Base-by-base conservation (phyloP, 768 basidiomycete species). In the Tylopilus intermedius region DNA sequence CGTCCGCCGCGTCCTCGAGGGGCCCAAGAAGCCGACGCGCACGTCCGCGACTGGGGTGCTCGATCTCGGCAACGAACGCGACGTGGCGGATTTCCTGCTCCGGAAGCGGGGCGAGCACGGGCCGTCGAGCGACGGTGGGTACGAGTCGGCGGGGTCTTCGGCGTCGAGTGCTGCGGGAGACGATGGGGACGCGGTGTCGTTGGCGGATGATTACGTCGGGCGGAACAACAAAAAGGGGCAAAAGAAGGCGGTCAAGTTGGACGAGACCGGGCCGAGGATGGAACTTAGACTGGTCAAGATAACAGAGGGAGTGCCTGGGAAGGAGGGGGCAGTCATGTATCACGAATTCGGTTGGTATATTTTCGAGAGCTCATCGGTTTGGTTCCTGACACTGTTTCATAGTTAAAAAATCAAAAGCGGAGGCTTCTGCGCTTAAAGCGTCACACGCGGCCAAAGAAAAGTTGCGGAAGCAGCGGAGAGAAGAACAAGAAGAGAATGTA, bases 231-330 rank as follows among this genome's bases (percentile, higher is more conserved):
- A 84, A 67, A 90, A 86, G 67, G 95, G 93, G 0, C 86, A 89
- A 65, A 84, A 87, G 72, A 82, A 91, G 59, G 95, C 96, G 5
- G 91, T 99, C 10, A 79, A 85, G 59, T 74, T 99, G 48, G 89
- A 95, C 49, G 96, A 99, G 71, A 82, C 97, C 41, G 96, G 96
- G 1, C 96, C 96, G 38, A 77, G 96, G 64, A 86, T 99, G 84
- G 96, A 99, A 70, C 72, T 98, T 59, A 79, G 81, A 57, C 72
- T 99, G 60, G 82, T 97, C 60, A 99, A 99, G 76, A 93, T 99
- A 53, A 82, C 85, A 15, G 95, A 97, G 68, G 95, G 96, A 22
- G 75, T 90, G 15, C 94, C 94, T 5, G 96, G 94, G 13, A 94
- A 86, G 61, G 92, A 95, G 69, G 92, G 96, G 6, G 82, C 80